phyloP scores from a whole-genome alignment of 192 early-diverging fungal genomes.

The Spizellomyces sp. region DNA sequence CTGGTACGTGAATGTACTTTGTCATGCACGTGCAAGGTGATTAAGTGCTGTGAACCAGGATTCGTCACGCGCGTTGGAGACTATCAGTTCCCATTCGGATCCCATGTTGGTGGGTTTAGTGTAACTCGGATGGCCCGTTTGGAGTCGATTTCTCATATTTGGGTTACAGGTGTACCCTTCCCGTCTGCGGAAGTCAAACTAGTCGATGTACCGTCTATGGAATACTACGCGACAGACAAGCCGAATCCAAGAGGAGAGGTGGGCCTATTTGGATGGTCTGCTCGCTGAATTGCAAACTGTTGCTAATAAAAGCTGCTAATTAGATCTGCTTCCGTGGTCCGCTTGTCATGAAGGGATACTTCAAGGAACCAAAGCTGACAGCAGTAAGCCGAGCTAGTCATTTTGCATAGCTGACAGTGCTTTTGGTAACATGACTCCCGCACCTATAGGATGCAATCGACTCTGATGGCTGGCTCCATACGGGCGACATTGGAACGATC shows the following conservation, averaged over 20 bases:
- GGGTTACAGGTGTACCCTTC: slow-evolving; percentile 75
- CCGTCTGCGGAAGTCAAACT: slow-evolving; percentile 78
- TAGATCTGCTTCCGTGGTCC: slow-evolving; percentile 56
- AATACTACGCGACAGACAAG: slow-evolving; percentile 75
- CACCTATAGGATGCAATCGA: slow-evolving; percentile 42
- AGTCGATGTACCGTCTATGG: slow-evolving; percentile 85
- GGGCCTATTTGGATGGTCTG: slow-evolving; percentile 82
- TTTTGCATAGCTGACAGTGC: background rate
- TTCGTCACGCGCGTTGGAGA: background rate
- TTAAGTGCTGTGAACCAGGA: background rate
- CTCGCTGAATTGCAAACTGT: slow-evolving; percentile 43
- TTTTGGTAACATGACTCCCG: background rate
- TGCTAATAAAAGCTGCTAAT: background rate
- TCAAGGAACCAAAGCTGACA: slow-evolving; percentile 54
- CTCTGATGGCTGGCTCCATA: slow-evolving; percentile 52
- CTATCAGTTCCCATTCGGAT: slow-evolving; percentile 6
- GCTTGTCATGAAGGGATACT: slow-evolving; percentile 72
- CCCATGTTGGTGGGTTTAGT: background rate
- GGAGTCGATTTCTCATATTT: slow-evolving; percentile 64
- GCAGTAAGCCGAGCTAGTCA: slow-evolving; percentile 11
- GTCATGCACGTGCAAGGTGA: too few relatives aligned
- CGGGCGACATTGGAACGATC: slow-evolving; percentile 56
- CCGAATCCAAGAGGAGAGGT: slow-evolving; percentile 86
- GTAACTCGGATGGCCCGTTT: slow-evolving; percentile 40
- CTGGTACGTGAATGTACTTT: slow-evolving; percentile 14